Evolutionary conservation across 139 green algal species (phyloP).

Genomic region (Chlamydomonas sphaeroides): DNA sequence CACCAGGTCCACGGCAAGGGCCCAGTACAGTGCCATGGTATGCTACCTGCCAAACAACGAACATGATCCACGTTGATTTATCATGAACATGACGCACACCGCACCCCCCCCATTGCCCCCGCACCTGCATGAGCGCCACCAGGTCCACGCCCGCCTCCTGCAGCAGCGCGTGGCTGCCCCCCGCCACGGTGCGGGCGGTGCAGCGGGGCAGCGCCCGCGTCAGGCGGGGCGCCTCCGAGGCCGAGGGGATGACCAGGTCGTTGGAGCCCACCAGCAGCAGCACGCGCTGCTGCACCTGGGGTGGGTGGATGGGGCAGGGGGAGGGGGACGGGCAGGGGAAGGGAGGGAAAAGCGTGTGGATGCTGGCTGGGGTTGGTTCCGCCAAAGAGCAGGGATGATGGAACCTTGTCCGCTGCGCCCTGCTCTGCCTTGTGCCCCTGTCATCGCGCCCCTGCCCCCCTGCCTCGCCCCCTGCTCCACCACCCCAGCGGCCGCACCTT

Average conservation of each 20-base stretch:
- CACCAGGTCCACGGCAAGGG: constrained; percentile 77
- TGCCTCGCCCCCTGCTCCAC: no score
- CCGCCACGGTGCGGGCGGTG: constrained; percentile 42
- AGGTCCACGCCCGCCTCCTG: constrained; percentile 84
- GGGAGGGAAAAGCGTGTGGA: background rate
- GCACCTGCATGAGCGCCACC: constrained; percentile 64
- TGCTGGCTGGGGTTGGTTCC: background rate
- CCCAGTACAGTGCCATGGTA: no score
- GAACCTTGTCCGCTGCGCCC: no score
- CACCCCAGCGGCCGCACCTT: no score
- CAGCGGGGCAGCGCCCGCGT: constrained; percentile 60
- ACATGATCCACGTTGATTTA: no score
- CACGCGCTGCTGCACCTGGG: constrained; percentile 70
- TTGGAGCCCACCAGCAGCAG: constrained; percentile 67
- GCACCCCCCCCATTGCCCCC: no score
- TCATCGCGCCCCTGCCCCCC: no score
- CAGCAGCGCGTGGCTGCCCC: constrained; percentile 82
- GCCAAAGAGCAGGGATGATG: no score
- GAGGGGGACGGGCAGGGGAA: background rate
- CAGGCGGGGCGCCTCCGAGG: constrained; percentile 67
- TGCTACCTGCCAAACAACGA: no score
- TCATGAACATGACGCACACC: no score
- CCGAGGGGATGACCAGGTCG: constrained; percentile 71
- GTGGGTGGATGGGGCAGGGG: background rate
- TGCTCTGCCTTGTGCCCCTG: no score